A percentile compares a stretch with the other conserved stretches of the same genome.
phyloP scores from a whole-genome alignment of 2,329 filamentous ascomycete genomes.

The Arthrinium phaeospermum region DNA sequence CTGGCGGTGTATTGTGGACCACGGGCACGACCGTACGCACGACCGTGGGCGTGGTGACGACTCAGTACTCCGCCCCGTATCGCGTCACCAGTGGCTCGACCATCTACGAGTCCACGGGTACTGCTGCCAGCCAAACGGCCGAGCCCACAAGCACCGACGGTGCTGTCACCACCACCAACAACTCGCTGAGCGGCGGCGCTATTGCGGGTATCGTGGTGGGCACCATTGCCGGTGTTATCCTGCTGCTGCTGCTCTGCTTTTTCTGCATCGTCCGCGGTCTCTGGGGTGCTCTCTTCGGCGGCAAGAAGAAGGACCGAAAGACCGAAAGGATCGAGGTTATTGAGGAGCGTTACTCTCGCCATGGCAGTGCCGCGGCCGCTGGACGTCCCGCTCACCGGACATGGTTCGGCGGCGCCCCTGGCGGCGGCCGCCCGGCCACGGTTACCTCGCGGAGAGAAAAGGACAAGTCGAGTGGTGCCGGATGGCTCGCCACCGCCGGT shows the following conservation, averaged over 20 bases:
- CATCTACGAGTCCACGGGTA: slow-evolving; percentile 57
- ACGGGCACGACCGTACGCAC: slow-evolving; percentile 52
- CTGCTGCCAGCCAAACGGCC: slow-evolving; percentile 51
- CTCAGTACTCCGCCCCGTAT: slow-evolving; percentile 55
- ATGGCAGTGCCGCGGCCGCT: slow-evolving; percentile 51
- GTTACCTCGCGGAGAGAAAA: slow-evolving; percentile 49
- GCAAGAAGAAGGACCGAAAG: slow-evolving; percentile 55
- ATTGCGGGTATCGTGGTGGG: slow-evolving; percentile 85
- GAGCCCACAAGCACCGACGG: slow-evolving; percentile 58
- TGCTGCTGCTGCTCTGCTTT: slow-evolving; percentile 75
- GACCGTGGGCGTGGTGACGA: slow-evolving; percentile 55
- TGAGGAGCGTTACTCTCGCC: slow-evolving; percentile 66
- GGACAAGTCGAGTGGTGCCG: slow-evolving; percentile 50
- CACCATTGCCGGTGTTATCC: slow-evolving; percentile 67
- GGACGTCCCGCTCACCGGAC: slow-evolving; percentile 60
- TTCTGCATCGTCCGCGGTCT: slow-evolving; percentile 72
- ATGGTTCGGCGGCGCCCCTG: slow-evolving; percentile 61
- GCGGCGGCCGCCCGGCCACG: slow-evolving; percentile 47
- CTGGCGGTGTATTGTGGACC: slow-evolving; percentile 49
- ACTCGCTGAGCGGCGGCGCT: slow-evolving; percentile 68
- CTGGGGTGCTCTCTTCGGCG: slow-evolving; percentile 63
- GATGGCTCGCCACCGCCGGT: slow-evolving; percentile 60
- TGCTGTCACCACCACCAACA: slow-evolving; percentile 46
- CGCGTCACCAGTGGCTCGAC: slow-evolving; percentile 59
- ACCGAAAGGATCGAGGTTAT: slow-evolving; percentile 63